These are phyloP conservation scores for Datisca glomerata DNA, from an alignment of 306 rosid genomes.

Conservation along the genomic window DNA sequence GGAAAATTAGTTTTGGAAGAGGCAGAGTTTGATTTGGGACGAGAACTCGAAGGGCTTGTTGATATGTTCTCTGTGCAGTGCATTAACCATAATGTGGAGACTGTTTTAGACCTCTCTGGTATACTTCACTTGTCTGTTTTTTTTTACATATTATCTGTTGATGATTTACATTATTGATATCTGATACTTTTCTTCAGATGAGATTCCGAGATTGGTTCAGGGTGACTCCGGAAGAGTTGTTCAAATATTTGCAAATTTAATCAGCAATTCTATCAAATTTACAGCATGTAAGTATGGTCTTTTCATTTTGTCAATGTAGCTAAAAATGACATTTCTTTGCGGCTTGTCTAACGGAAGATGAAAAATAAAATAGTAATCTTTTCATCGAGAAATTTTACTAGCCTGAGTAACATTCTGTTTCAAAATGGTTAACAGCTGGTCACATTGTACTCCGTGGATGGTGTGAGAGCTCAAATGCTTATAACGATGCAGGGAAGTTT, in stretches of 20 bases:
- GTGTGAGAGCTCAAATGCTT: conserved; percentile 41
- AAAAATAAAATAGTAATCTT: too few species aligned
- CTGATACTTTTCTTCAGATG: conserved; percentile 40
- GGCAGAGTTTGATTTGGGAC: conserved; percentile 84
- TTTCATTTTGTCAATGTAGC: neutral
- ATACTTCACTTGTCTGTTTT: conserved; percentile 10
- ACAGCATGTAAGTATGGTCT: conserved; percentile 61
- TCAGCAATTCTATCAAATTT: conserved; percentile 94
- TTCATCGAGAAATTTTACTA: too few species aligned
- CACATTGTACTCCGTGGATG: conserved; percentile 90
- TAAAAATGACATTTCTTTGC: neutral
- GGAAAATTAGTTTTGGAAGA: conserved; percentile 93
- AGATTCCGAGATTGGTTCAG: conserved; percentile 75
- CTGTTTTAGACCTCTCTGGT: conserved; percentile 90
- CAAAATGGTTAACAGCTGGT: conserved; percentile 70
- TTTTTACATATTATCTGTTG: conserved; percentile 7
- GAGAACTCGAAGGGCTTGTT: conserved; percentile 96
- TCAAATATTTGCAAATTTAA: conserved; percentile 87
- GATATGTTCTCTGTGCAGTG: conserved; percentile 99
- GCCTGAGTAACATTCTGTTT: too few species aligned
- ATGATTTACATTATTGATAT: conserved; percentile 8
- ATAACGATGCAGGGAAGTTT: conserved; percentile 27
- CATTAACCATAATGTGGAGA: conserved; percentile 93
- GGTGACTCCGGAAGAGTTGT: conserved; percentile 99
- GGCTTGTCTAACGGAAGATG: too few species aligned